A percentile compares a stretch with the other conserved stretches of the same genome.
phyloP scores from a whole-genome alignment of 345 rosid species.

The Balakata baccata region DNA sequence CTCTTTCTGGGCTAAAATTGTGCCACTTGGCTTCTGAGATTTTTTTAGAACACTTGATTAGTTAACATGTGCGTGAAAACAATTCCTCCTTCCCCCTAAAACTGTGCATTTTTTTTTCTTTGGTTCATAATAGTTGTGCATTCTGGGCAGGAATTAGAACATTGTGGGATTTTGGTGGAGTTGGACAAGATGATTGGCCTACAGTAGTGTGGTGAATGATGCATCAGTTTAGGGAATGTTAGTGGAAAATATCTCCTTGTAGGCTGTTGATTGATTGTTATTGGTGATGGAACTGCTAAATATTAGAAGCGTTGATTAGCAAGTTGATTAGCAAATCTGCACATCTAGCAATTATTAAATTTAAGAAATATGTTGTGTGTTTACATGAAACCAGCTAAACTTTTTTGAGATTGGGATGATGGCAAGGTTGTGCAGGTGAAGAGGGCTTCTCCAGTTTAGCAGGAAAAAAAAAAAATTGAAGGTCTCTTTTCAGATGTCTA shows the following conservation, averaged over 20 bases:
- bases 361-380: too few relatives aligned
- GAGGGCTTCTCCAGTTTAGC: background rate
- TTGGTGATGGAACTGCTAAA: background rate
- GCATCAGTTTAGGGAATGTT: background rate
- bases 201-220: background rate
- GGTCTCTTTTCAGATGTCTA: background rate
- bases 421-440: background rate
- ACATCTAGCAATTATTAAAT: too few relatives aligned
- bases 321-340: too few relatives aligned
- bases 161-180: background rate
- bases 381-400: background rate
- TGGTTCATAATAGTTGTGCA: slow-evolving; percentile 1
- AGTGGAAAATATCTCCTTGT: background rate
- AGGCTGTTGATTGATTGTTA: background rate
- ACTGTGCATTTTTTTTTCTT: background rate
- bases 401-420: background rate
- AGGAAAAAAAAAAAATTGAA: background rate
- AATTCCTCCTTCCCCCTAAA: too few relatives aligned
- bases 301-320: background rate
- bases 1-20: background rate
- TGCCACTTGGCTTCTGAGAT: background rate
- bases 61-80: background rate
- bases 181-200: background rate
- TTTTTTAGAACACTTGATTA: background rate
- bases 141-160: background rate